Evolutionary conservation across 2,329 filamentous ascomycete species (phyloP), one percentile per base, ranked within the genome.

Genomic region (Verticillium longisporum): DNA sequence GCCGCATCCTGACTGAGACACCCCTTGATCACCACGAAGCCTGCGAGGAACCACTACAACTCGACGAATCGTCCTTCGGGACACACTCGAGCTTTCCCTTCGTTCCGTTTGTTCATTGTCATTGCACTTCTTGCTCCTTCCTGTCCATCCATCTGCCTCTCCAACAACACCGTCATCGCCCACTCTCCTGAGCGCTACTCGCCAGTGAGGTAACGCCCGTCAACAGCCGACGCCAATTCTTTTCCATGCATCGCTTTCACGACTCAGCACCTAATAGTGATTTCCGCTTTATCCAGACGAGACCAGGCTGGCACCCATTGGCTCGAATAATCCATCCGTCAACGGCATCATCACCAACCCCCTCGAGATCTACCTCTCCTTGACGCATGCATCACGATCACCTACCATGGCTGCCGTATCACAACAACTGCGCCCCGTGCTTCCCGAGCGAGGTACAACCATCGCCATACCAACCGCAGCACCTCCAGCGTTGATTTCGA

Each of bases 381-480:
- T 10, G 45, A 21, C 18, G 9, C 18, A n/a, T 10, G 21, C 45
- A 21, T 26, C n/a, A 50, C 7, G n/a, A 10, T 18, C 18, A 11
- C 45, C n/a, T 7, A 11, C n/a, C n/a, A 50, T 50, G 45, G 45
- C 45, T 50, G 45, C 45, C 18, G 21, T 50, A 26, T 18, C 63
- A 41, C 31, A 58, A 15, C 64, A 63, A 41, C 59, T 61, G 56
- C 57, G 55, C 13, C 56, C 57, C 10, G 38, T 62, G 45, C 63
- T 64, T 33, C 38, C 62, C 10, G 57, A 58, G 32, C 60, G 59
- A 37, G 59, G 32, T 54, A 55, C 57, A 36, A 57, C 50, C 55
- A 67, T 70, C 57, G 53, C 70, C 15, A 65, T 71, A 11, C 67
- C 69, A n/a, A 60, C 59, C 13, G 59, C 55, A n/a, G 60, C 58